Conservation (phyloP, 2,329 filamentous ascomycete species). For the Penicillium sp. region DNA sequence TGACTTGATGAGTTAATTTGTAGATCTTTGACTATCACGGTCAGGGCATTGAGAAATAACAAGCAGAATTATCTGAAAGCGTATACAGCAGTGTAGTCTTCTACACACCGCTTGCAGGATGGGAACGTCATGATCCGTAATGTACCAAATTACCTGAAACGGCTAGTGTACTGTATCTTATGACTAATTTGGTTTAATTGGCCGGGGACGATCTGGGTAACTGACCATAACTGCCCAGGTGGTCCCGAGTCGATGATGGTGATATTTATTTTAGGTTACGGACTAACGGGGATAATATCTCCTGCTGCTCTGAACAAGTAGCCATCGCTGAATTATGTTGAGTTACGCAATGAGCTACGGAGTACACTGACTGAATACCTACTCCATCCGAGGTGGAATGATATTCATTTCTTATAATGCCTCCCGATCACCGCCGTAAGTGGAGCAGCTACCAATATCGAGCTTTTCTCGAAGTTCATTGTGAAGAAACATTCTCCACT, state of each 20-base stretch:
- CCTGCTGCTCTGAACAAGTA: background rate
- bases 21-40: conserved; percentile 3
- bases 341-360: background rate
- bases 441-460: conserved; percentile 9
- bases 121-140: conserved; percentile 21
- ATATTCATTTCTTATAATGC: conserved; percentile 9
- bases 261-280: background rate
- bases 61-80: background rate
- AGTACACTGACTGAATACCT: background rate
- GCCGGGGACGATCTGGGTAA: background rate
- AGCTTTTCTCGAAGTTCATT: background rate
- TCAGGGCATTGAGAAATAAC: background rate
- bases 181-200: conserved; percentile 9
- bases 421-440: background rate
- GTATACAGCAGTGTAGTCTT: background rate
- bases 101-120: conserved; percentile 25
- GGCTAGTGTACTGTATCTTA: conserved; percentile 12
- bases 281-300: background rate
- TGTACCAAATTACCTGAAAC: conserved; percentile 16
- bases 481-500: background rate
- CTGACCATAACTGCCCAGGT: background rate
- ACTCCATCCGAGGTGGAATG: conserved; percentile 6
- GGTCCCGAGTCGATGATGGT: conserved; percentile 5
- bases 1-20: background rate
- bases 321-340: background rate